Base-by-base conservation (phyloP, 108 stramenopile species). In the Parietichytrium sp. region DNA sequence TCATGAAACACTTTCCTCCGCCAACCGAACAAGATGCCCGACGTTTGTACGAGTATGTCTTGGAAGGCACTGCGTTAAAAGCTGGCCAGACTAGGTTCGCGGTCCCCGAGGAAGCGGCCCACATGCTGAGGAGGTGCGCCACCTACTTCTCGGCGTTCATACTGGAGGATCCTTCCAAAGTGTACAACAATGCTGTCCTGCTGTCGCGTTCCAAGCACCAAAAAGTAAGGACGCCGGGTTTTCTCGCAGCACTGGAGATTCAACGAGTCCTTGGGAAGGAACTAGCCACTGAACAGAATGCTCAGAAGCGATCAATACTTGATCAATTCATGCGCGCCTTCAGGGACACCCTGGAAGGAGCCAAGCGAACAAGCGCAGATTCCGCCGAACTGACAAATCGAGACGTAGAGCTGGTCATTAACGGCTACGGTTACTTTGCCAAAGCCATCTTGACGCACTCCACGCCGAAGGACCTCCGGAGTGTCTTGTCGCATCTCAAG, bases 381-480 rank as follows among this genome's bases (percentile, higher is more conserved):
- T 33, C 61, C 10, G 15, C 18, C n/a, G 33, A 1, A 42, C 61
- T 72, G 38, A 72, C 61, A 16, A 72, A 36, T 20, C 61, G 61
- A 0, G 61, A 72, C 42, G 61, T 72, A 6, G 61, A 72, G 42
- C 42, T 72, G 20, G 61, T 72, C 42, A 72, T 72, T 2, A 72
- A 72, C 20, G 61, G 61, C 6, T 72, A 72, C 42, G 61, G 61
- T 25, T 72, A 25, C 20, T 72, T 72, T 2, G 61, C 61, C n/a
- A 16, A 16, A 6, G 61, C 61, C 13, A 42, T 72, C 10, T 42
- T 72, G 10, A 42, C 42, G 10, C 45, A 45, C 61, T n/a, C 36
- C 38, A 42, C 36, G 6, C 38, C 61, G 12, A 45, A 27, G 15
- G 42, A 23, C 20, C 42, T 72, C 20, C 61, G 61, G n/a, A 10